Conservation (phyloP, 345 rosid species). For the Firmiana major region DNA sequence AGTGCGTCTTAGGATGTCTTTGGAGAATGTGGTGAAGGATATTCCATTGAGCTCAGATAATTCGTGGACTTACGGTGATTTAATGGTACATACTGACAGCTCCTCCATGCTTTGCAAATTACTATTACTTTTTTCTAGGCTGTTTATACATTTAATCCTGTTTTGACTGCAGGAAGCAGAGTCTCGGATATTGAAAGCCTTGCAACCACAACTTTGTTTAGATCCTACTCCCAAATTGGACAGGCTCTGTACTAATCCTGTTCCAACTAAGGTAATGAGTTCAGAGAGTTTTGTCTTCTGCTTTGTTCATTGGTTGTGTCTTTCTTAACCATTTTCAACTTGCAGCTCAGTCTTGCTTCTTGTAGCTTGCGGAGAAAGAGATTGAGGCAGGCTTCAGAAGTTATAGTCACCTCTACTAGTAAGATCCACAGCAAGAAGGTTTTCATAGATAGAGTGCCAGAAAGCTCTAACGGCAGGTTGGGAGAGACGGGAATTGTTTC, state of each 20-base stretch:
- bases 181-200: slow-evolving; percentile 84
- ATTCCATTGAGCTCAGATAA: slow-evolving; percentile 71
- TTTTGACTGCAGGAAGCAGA: slow-evolving; percentile 73
- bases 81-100: slow-evolving; percentile 55
- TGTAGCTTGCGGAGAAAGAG: slow-evolving; percentile 67
- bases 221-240: slow-evolving; percentile 92
- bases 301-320: slow-evolving; percentile 3
- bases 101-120: slow-evolving; percentile 7
- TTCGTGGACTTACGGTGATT: slow-evolving; percentile 95
- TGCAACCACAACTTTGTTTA: slow-evolving; percentile 85
- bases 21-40: slow-evolving; percentile 92
- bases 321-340: slow-evolving; percentile 17
- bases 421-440: slow-evolving; percentile 75
- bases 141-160: slow-evolving; percentile 12
- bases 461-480: slow-evolving; percentile 52
- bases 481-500: slow-evolving; percentile 46
- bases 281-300: not conserved
- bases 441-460: slow-evolving; percentile 65
- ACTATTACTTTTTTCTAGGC: not conserved
- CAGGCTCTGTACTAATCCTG: slow-evolving; percentile 55
- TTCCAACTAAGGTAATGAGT: slow-evolving; percentile 52
- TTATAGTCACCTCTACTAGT: slow-evolving; percentile 51
- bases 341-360: slow-evolving; percentile 72
- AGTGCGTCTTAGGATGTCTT: slow-evolving; percentile 72
- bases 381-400: slow-evolving; percentile 61